These are phyloP conservation scores for Liquidambar formosana DNA, from an alignment of 164 flowering plant genomes.

Conservation along the genomic window DNA sequence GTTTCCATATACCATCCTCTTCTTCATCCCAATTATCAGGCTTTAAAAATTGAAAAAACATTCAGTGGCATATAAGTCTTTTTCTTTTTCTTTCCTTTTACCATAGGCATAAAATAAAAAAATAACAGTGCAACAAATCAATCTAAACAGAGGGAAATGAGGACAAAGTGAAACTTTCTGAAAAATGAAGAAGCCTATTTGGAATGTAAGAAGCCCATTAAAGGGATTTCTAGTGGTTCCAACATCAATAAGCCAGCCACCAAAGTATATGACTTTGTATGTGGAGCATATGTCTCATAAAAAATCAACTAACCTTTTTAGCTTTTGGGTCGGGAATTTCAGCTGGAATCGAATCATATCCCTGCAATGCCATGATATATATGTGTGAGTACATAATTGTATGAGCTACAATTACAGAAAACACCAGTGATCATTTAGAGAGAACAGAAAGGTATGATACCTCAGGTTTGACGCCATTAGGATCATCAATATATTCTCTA, in stretches of 20 bases:
- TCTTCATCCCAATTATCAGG: constrained; percentile 95
- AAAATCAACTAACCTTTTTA: neutral
- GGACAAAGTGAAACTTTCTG: no score
- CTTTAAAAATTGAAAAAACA: constrained; percentile 28
- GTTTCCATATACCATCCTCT: constrained; percentile 86
- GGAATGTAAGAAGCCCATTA: no score
- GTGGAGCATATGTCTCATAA: neutral
- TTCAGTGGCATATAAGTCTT: no score
- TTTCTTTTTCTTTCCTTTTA: no score
- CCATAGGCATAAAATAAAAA: no score
- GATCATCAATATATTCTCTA: constrained; percentile 59
- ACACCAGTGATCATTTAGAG: neutral
- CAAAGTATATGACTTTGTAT: neutral
- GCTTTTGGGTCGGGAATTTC: neutral
- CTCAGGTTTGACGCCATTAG: neutral
- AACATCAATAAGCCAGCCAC: neutral
- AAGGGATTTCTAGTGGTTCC: no score
- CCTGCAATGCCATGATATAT: neutral
- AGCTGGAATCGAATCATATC: neutral
- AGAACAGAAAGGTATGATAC: neutral
- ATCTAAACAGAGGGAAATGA: no score
- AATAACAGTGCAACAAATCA: no score
- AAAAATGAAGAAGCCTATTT: no score
- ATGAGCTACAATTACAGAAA: neutral
- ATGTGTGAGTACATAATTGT: neutral